phyloP scores from a whole-genome alignment of 2,329 filamentous ascomycete genomes.

The Stachybotrys chartarum region DNA sequence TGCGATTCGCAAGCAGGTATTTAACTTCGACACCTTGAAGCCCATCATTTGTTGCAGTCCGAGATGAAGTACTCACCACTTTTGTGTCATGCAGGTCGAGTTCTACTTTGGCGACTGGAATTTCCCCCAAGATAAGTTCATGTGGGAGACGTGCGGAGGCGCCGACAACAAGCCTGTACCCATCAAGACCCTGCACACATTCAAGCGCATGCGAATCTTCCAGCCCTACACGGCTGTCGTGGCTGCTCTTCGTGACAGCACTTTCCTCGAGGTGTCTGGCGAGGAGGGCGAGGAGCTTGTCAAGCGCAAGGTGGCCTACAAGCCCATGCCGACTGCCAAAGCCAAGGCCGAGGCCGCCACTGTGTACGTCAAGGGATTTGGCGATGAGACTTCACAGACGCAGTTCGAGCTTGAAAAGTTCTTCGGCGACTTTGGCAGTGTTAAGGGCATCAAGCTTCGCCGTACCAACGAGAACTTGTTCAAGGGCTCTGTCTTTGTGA shows the following conservation, averaged over 20 bases:
- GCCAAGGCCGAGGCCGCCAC: slow-evolving; percentile 64
- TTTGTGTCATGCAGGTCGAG: slow-evolving; percentile 56
- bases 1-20: slow-evolving; percentile 77
- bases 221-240: slow-evolving; percentile 80
- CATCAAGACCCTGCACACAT: slow-evolving; percentile 70
- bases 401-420: slow-evolving; percentile 94
- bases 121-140: slow-evolving; percentile 79
- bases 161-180: slow-evolving; percentile 74
- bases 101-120: slow-evolving; percentile 96
- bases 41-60: neutral
- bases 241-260: slow-evolving; percentile 72
- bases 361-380: slow-evolving; percentile 93
- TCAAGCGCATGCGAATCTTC: slow-evolving; percentile 96
- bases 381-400: slow-evolving; percentile 71
- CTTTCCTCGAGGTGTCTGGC: slow-evolving; percentile 65
- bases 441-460: slow-evolving; percentile 80
- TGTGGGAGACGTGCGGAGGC: slow-evolving; percentile 73
- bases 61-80: neutral
- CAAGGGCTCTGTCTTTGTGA: slow-evolving; percentile 95
- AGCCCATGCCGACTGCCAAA: slow-evolving; percentile 50
- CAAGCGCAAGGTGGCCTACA: slow-evolving; percentile 68
- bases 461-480: slow-evolving; percentile 66
- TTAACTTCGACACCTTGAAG: neutral
- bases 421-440: slow-evolving; percentile 72
- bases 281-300: slow-evolving; percentile 64